Percentiles rank a stretch among this genome's conserved stretches.
Evolutionary conservation across 192 early-diverging fungal genomes (phyloP).

Genomic region (Geranomyces michiganensis): DNA sequence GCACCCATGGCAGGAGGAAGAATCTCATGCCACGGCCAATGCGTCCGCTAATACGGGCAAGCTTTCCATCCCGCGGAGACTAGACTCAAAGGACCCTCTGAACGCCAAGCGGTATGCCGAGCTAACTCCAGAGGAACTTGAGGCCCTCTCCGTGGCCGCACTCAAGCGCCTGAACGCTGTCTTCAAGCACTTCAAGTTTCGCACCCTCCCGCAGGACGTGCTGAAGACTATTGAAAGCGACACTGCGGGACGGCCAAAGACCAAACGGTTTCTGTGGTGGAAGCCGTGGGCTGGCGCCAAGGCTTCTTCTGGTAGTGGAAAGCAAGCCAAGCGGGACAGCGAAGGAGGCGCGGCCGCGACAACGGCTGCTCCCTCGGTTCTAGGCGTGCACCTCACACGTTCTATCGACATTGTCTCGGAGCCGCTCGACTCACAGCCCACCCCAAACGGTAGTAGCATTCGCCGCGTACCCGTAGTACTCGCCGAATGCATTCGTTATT

Average conservation of each 20-base stretch:
- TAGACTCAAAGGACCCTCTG: slow-evolving; percentile 27
- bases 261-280: slow-evolving; percentile 14
- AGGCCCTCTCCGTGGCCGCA: slow-evolving; percentile 23
- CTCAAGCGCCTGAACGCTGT: slow-evolving; percentile 44
- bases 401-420: slow-evolving; percentile 39
- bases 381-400: slow-evolving; percentile 21
- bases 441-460: slow-evolving; percentile 9
- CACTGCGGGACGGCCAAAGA: slow-evolving; percentile 11
- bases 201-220: slow-evolving; percentile 31
- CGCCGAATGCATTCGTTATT: slow-evolving; percentile 39
- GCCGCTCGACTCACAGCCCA: slow-evolving; percentile 20
- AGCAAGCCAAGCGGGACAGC: background rate
- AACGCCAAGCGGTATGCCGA: slow-evolving; percentile 35
- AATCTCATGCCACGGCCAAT: background rate
- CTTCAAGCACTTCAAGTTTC: slow-evolving; percentile 34
- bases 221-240: slow-evolving; percentile 28
- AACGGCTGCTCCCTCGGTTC: background rate
- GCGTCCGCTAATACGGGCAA: background rate
- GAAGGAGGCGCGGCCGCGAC: background rate
- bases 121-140: slow-evolving; percentile 31
- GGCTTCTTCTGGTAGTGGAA: too few species aligned
- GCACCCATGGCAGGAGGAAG: background rate
- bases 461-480: slow-evolving; percentile 47
- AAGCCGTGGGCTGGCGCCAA: slow-evolving; percentile 6
- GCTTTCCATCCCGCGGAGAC: slow-evolving; percentile 1